Percentiles rank a stretch among this genome's conserved stretches.
phyloP scores from a whole-genome alignment of 257 asterid species.

The Asclepias syriaca region DNA sequence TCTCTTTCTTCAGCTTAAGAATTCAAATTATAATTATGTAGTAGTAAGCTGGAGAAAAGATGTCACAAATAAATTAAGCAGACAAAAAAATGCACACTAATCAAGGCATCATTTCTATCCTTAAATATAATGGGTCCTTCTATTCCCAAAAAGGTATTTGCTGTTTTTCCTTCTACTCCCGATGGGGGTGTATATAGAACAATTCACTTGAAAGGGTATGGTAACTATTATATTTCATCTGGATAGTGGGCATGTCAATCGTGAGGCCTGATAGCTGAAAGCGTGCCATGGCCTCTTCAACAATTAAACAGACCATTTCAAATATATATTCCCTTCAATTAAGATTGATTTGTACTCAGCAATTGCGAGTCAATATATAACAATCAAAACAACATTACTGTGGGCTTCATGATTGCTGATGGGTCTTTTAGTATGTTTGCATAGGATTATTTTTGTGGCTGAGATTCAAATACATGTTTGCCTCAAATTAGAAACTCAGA shows the following conservation, averaged over 20 bases:
- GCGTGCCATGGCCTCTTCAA: background rate
- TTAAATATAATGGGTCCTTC: background rate
- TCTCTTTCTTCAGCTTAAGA: too few relatives aligned
- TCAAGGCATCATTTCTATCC: background rate
- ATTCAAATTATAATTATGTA: background rate
- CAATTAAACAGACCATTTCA: background rate
- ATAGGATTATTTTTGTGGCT: background rate
- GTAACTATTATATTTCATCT: background rate
- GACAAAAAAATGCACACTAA: background rate
- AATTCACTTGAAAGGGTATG: background rate
- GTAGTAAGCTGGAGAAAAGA: background rate
- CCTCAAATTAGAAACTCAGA: background rate
- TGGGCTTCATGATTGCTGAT: background rate
- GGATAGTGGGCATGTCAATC: background rate
- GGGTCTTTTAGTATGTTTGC: background rate
- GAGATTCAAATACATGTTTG: background rate
- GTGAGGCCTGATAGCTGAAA: background rate
- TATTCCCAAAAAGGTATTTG: background rate
- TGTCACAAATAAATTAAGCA: background rate
- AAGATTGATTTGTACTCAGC: background rate
- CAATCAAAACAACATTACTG: background rate
- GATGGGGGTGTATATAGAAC: background rate
- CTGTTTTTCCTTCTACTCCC: background rate
- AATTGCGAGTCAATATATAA: background rate
- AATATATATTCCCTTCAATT: background rate